Evolutionary conservation across 805 yeast species (phyloP).

Genomic region (Saccharomyces kudriavzevii): DNA sequence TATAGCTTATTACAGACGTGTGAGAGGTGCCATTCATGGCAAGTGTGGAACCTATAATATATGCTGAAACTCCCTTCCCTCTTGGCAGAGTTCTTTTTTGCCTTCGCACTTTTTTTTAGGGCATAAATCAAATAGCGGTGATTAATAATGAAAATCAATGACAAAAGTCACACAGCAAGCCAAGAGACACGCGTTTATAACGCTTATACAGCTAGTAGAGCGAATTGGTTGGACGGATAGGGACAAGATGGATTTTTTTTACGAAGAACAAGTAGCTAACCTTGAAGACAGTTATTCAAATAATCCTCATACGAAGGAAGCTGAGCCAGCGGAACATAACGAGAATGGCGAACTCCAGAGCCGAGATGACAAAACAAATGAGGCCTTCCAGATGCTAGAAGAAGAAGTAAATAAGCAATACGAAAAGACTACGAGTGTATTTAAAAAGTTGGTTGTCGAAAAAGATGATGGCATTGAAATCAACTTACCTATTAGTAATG

Average conservation of each 20-base stretch:
- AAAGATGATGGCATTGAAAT: constrained; percentile 23
- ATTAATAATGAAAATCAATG: neutral
- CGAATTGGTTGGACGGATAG: neutral
- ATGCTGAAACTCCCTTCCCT: neutral
- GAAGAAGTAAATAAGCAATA: constrained; percentile 37
- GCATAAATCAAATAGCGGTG: neutral
- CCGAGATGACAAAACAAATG: constrained; percentile 42
- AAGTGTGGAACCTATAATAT: neutral
- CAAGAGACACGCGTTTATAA: neutral
- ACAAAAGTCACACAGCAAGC: neutral
- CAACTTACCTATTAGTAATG: constrained; percentile 19
- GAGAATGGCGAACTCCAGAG: constrained; percentile 12
- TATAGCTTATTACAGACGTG: neutral
- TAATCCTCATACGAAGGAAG: neutral
- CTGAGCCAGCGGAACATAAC: neutral
- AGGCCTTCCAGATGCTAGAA: constrained; percentile 44
- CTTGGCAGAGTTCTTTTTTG: neutral
- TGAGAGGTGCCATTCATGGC: neutral
- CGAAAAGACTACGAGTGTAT: constrained; percentile 20
- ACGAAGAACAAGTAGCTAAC: constrained; percentile 21
- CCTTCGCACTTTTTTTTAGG: neutral
- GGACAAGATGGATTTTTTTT: constrained; percentile 23
- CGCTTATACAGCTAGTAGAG: neutral
- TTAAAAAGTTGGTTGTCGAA: constrained; percentile 14
- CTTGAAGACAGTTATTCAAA: constrained; percentile 4